These are phyloP conservation scores for Ilex aquifolium DNA, from an alignment of 257 asterid genomes.

Conservation along the genomic window DNA sequence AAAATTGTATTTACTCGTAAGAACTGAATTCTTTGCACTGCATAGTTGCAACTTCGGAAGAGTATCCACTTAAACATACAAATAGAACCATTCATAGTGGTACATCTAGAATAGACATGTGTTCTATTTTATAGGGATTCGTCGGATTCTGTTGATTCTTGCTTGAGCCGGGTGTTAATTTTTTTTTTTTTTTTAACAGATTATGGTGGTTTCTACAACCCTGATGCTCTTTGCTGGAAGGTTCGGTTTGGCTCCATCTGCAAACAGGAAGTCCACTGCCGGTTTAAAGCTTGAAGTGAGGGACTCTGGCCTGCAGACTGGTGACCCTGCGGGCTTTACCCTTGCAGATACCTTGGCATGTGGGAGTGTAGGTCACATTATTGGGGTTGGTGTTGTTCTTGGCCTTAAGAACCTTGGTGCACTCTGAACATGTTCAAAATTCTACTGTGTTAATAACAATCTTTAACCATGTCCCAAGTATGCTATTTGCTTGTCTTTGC, in stretches of 20 bases:
- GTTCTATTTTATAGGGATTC: too few species aligned
- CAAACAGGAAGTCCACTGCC: constrained; percentile 85
- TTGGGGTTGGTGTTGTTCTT: constrained; percentile 95
- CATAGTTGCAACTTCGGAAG: too few species aligned
- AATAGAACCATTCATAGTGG: too few species aligned
- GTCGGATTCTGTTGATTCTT: too few species aligned
- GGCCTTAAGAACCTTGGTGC: constrained; percentile 50
- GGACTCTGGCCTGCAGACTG: constrained; percentile 91
- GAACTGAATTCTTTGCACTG: too few species aligned
- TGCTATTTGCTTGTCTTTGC: too few species aligned
- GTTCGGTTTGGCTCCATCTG: constrained; percentile 92
- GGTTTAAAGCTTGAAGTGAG: constrained; percentile 73
- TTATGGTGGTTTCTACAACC: constrained; percentile 82
- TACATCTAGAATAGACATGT: too few species aligned
- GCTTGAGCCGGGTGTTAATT: constrained; percentile 5
- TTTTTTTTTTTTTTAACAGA: constrained; percentile 26
- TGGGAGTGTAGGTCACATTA: constrained; percentile 78
- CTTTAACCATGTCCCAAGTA: too few species aligned
- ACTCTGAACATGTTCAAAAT: too few species aligned
- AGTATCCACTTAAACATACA: too few species aligned
- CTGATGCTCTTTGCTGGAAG: constrained; percentile 92
- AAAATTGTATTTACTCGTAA: too few species aligned
- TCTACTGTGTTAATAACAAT: too few species aligned
- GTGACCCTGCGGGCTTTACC: constrained; percentile 96
- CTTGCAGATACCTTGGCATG: constrained; percentile 93